Evolutionary conservation across 2,329 filamentous ascomycete genomes (phyloP).

Genomic region (Trichoderma hamatum): DNA sequence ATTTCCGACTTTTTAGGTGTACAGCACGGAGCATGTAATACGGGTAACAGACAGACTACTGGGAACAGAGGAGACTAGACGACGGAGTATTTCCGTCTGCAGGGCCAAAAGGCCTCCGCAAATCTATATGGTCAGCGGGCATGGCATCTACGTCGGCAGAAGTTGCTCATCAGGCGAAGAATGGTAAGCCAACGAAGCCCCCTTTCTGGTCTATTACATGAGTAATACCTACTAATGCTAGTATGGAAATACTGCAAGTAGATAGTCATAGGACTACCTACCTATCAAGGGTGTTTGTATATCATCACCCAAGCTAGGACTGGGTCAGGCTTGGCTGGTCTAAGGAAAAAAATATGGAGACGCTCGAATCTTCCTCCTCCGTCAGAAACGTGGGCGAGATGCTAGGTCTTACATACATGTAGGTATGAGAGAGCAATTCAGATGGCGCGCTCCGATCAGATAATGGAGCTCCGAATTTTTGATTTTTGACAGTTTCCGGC

Average conservation of each 20-base stretch:
- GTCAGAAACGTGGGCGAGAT: slow-evolving; percentile 9
- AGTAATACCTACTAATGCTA: background rate
- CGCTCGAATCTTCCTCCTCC: background rate
- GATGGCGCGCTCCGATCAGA: slow-evolving; percentile 1
- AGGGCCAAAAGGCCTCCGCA: background rate
- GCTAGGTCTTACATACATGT: background rate
- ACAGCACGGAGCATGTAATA: no score
- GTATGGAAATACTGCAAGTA: background rate
- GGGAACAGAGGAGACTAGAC: no score
- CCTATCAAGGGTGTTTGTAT: background rate
- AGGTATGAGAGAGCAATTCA: background rate
- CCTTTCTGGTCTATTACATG: background rate
- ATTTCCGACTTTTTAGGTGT: background rate
- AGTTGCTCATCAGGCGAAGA: background rate
- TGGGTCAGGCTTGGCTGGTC: background rate
- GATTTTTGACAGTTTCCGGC: background rate
- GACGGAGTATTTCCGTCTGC: background rate
- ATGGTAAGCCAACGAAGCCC: background rate
- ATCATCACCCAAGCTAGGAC: background rate
- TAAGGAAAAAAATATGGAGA: background rate
- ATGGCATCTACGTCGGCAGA: background rate
- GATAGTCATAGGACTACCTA: background rate
- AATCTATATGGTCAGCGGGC: background rate
- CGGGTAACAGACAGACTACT: background rate
- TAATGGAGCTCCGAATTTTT: background rate